A percentile compares a stretch with the other conserved stretches of the same genome.
phyloP scores from a whole-genome alignment of 2,329 filamentous ascomycete genomes.

The Fusarium papillatum region DNA sequence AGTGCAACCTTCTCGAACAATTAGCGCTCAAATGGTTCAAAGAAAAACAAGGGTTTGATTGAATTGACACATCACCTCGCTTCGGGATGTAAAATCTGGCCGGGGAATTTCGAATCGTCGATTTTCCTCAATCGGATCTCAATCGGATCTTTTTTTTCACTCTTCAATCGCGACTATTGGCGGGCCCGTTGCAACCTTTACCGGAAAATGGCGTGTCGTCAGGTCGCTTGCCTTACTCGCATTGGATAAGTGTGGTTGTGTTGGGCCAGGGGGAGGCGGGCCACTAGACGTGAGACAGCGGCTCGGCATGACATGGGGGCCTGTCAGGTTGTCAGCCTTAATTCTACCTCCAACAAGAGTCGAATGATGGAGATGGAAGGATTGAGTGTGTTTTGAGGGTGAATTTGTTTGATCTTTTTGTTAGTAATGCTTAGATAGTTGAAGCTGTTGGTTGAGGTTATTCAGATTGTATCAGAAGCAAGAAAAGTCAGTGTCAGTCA shows the following conservation, averaged over 20 bases:
- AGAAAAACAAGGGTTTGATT: background rate
- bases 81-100: background rate
- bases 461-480: background rate
- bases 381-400: background rate
- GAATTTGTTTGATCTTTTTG: background rate
- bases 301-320: conserved; percentile 24
- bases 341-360: conserved; percentile 7
- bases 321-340: conserved; percentile 10
- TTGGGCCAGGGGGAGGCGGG: conserved; percentile 2
- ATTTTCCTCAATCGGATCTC: conserved; percentile 5
- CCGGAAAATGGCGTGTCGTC: background rate
- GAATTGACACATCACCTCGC: background rate
- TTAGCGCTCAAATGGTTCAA: background rate
- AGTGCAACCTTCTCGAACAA: conserved; percentile 11
- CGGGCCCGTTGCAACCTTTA: conserved; percentile 16
- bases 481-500: background rate
- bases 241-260: conserved; percentile 19
- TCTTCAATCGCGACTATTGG: conserved; percentile 10
- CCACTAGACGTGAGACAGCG: conserved; percentile 16
- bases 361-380: background rate
- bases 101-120: conserved; percentile 22
- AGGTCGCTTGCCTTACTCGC: conserved; percentile 8
- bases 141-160: background rate
- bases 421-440: background rate
- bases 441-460: background rate